Conservation (phyloP, 176 grass and related monocot genomes). For the Luzula sylvatica region DNA sequence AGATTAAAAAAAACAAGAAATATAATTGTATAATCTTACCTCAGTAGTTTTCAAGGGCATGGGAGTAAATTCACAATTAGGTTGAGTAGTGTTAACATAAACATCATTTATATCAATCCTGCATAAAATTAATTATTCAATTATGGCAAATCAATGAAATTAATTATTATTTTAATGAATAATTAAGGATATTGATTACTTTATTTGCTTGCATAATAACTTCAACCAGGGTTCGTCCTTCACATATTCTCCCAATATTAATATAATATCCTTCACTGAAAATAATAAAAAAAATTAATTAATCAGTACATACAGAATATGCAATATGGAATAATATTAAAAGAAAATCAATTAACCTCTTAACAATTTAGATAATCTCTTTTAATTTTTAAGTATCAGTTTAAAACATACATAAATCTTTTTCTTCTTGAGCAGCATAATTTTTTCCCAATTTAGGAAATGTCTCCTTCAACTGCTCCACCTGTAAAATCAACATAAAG, state of each 20-base stretch:
- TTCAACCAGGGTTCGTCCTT: slow-evolving; percentile 70
- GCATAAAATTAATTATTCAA: slow-evolving; percentile 16
- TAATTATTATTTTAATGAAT: slow-evolving; percentile 4
- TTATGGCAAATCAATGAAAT: neutral
- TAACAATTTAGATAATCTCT: no score
- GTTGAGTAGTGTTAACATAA: slow-evolving; percentile 22
- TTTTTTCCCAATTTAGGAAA: slow-evolving; percentile 79
- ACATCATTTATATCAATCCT: slow-evolving; percentile 58
- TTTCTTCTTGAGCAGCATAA: slow-evolving; percentile 83
- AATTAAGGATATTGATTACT: slow-evolving; percentile 37
- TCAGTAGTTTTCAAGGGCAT: slow-evolving; percentile 27
- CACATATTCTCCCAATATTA: slow-evolving; percentile 79
- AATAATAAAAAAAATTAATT: slow-evolving; percentile 13
- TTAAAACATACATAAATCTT: slow-evolving; percentile 44
- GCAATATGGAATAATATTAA: no score
- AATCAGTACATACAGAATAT: no score
- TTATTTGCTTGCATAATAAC: slow-evolving; percentile 50
- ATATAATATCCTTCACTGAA: slow-evolving; percentile 66
- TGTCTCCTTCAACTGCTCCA: slow-evolving; percentile 58
- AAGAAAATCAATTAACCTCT: no score
- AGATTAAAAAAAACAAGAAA: neutral
- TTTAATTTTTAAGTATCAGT: slow-evolving; percentile 9
- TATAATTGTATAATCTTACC: slow-evolving; percentile 22
- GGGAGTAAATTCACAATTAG: slow-evolving; percentile 26
- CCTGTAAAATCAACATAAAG: slow-evolving; percentile 42